Conservation (phyloP, 1,284 basidiomycete species). For the Boletellus deceptivus region DNA sequence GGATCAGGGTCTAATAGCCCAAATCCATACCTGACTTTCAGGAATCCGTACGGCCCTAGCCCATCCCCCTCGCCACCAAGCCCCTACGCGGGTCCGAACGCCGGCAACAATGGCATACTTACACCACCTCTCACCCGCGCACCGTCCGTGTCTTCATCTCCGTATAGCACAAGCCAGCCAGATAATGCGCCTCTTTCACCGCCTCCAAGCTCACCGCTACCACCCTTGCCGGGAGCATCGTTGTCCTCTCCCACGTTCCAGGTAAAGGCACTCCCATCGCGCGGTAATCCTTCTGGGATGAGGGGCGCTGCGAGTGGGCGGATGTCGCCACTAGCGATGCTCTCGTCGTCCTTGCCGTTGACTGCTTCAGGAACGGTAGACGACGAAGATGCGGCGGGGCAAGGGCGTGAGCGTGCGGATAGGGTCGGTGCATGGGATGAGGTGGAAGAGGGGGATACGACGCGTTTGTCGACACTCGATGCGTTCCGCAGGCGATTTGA, state of each 20-base stretch:
- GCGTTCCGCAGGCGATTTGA: conserved; percentile 23
- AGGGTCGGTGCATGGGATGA: conserved; percentile 7
- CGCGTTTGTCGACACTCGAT: conserved; percentile 27
- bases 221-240: conserved; percentile 20
- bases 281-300: background rate
- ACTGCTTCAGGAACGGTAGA: background rate
- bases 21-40: background rate
- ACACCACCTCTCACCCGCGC: conserved; percentile 1
- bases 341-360: conserved; percentile 14
- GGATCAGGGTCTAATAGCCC: conserved; percentile 9
- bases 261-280: conserved; percentile 1
- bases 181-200: conserved; percentile 24
- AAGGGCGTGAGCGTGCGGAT: no score
- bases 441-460: conserved; percentile 17
- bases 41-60: conserved; percentile 3
- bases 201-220: conserved; percentile 27
- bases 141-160: conserved; percentile 4
- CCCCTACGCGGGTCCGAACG: background rate
- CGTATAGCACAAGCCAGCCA: background rate
- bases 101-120: background rate
- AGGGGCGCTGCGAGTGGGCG: conserved; percentile 14
- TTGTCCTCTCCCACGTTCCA: conserved; percentile 9
- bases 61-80: conserved; percentile 6
- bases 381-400: background rate
- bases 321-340: conserved; percentile 16